These are phyloP conservation scores for Apodospora peruviana DNA, from an alignment of 495 filamentous ascomycete genomes.

Conservation along the genomic window DNA sequence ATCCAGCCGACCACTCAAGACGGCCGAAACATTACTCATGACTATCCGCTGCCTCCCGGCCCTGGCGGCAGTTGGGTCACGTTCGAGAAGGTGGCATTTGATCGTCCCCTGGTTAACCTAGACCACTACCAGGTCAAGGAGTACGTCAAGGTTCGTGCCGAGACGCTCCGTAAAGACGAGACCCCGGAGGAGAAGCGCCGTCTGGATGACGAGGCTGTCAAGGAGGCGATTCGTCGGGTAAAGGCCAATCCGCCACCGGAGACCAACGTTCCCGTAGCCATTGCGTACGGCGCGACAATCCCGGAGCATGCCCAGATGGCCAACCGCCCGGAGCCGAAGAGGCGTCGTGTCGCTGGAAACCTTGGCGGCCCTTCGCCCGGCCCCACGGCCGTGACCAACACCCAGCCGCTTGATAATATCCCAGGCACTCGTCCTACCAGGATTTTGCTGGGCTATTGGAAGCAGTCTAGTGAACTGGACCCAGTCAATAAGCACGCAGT, in stretches of 20 bases:
- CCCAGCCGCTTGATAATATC: slow-evolving; percentile 3
- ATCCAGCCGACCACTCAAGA: slow-evolving; percentile 34
- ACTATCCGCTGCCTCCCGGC: slow-evolving; percentile 42
- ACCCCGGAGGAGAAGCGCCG: slow-evolving; percentile 21
- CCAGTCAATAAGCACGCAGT: slow-evolving; percentile 44
- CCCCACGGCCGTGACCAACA: not conserved
- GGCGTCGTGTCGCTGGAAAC: slow-evolving; percentile 27
- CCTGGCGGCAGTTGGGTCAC: slow-evolving; percentile 53
- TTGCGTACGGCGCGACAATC: slow-evolving; percentile 39
- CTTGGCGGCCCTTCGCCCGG: slow-evolving; percentile 3
- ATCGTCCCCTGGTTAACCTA: slow-evolving; percentile 39
- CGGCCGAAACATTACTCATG: slow-evolving; percentile 30
- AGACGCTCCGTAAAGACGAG: slow-evolving; percentile 20
- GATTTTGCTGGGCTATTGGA: slow-evolving; percentile 48
- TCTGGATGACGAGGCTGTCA: slow-evolving; percentile 24
- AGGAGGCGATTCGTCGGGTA: slow-evolving; percentile 32
- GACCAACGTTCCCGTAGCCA: slow-evolving; percentile 22
- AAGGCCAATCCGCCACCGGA: slow-evolving; percentile 30
- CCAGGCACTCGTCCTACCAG: slow-evolving; percentile 36
- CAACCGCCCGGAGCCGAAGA: slow-evolving; percentile 29
- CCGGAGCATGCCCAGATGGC: slow-evolving; percentile 29
- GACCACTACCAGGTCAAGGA: slow-evolving; percentile 48
- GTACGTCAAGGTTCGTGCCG: slow-evolving; percentile 45
- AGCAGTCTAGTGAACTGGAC: slow-evolving; percentile 30
- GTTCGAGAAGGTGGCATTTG: slow-evolving; percentile 47